Evolutionary conservation across 1,284 basidiomycete genomes (phyloP).

Genomic region (Ganoderma multipileum): DNA sequence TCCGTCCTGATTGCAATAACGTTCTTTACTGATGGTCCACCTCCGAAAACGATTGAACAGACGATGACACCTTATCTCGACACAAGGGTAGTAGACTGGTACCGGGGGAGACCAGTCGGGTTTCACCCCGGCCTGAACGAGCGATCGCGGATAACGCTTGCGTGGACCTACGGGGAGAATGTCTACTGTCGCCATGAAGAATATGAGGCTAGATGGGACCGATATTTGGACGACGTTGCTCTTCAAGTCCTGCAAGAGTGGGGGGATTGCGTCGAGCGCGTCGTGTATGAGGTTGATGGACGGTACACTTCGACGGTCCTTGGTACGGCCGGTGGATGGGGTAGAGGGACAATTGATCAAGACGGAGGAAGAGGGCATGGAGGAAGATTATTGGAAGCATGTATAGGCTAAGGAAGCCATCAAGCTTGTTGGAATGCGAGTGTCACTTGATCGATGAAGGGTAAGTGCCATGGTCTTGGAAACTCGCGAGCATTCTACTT

Average conservation of each 20-base stretch:
- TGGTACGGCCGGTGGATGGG: neutral
- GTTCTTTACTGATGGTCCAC: neutral
- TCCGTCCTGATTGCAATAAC: neutral
- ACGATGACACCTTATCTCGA: neutral
- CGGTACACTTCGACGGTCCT: neutral
- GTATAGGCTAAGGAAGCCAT: neutral
- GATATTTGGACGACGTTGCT: neutral
- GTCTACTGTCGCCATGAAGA: neutral
- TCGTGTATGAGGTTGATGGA: neutral
- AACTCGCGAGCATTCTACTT: too few species aligned
- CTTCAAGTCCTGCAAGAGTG: neutral
- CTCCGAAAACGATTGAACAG: neutral
- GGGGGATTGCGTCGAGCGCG: neutral
- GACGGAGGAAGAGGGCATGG: neutral
- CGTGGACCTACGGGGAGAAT: neutral
- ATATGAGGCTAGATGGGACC: neutral
- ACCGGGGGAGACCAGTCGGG: neutral
- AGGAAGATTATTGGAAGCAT: slow-evolving; percentile 1
- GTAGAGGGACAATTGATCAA: neutral
- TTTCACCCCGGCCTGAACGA: neutral
- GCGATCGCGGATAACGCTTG: neutral
- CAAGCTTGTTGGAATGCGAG: neutral
- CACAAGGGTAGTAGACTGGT: neutral
- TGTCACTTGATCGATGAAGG: neutral
- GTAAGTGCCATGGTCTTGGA: too few species aligned